Base-by-base conservation (phyloP, 2,329 filamentous ascomycete genomes). In the Byssochlamys sp. region DNA sequence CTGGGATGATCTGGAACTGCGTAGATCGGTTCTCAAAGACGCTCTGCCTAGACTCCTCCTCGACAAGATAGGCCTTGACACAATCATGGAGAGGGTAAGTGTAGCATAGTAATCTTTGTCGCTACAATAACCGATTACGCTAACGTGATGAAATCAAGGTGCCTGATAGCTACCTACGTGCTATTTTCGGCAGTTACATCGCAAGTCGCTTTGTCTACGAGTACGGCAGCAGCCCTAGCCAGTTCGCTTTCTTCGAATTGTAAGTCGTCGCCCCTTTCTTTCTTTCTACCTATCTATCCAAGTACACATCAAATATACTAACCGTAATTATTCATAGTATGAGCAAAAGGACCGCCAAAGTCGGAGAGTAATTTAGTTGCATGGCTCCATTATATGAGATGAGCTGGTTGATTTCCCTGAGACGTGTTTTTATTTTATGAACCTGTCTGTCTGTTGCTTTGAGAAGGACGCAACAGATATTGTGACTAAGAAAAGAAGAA, bases 211-310 rank as follows among this genome's bases (percentile, higher is more conserved):
- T 99, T 72, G 90, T 99, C 48, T 99, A 99, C 74, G 85, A 95
- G 73, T 94, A 92, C 72, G 94, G 94, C 68, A 91, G 91, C 71
- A 87, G 84, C 64, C 91, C 94, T 4, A 94, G 88, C 78, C 92
- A 96, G 69, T 97, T 99, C 78, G 91, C 92, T 45, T 99, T 99
- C 81, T 99, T 95, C 76, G 90, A 95, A 72, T 99, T 97, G 89
- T 91, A 78, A 84, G 88, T 87, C 59, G 52, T 27, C 33, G 53
- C 48, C n/a, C 48, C 26, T 14, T 12, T 35, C 2, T 2, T 11
- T 35, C 14, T 26, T 12, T 31, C 4, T 24, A 31, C 29, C 33
- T 19, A 19, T 19, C 19, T 19, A 19, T 19, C 19, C 19, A n/a
- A 11, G 45, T 9, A 19, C 29, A 7, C 27, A 33, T 51, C 53